phyloP scores from a whole-genome alignment of 345 rosid genomes.

The Garcia nutans region DNA sequence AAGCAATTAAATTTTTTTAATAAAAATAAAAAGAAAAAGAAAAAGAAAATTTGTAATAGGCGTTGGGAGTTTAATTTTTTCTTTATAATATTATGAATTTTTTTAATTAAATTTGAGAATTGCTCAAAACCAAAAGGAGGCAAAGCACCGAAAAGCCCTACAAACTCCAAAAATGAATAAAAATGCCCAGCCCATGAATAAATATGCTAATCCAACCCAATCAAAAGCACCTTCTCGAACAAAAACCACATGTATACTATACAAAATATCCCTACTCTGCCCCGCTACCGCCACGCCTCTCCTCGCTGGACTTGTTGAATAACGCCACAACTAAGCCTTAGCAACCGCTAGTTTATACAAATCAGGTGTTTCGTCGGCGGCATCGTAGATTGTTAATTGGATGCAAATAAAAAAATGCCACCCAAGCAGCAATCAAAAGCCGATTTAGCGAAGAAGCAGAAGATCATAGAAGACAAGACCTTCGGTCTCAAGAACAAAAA shows the following conservation, averaged over 20 bases:
- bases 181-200: background rate
- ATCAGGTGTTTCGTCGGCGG: background rate
- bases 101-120: no score
- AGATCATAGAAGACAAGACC: slow-evolving; percentile 89
- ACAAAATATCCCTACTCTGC: background rate
- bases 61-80: no score
- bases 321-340: background rate
- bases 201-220: background rate
- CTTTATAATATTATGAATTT: no score
- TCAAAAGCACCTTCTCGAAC: slow-evolving; percentile 1
- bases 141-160: no score
- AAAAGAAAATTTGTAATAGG: no score
- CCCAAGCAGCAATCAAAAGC: slow-evolving; percentile 86
- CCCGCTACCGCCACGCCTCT: background rate
- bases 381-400: slow-evolving; percentile 18
- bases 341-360: background rate
- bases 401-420: slow-evolving; percentile 64
- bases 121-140: no score
- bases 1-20: no score
- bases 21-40: no score
- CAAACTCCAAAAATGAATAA: no score
- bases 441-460: slow-evolving; percentile 91
- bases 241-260: no score
- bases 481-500: slow-evolving; percentile 93
- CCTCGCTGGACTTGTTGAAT: background rate